A percentile compares a stretch with the other conserved stretches of the same genome.
These are phyloP conservation scores for Xylaria bambusicola DNA, from an alignment of 495 filamentous ascomycete species.

Conservation along the genomic window DNA sequence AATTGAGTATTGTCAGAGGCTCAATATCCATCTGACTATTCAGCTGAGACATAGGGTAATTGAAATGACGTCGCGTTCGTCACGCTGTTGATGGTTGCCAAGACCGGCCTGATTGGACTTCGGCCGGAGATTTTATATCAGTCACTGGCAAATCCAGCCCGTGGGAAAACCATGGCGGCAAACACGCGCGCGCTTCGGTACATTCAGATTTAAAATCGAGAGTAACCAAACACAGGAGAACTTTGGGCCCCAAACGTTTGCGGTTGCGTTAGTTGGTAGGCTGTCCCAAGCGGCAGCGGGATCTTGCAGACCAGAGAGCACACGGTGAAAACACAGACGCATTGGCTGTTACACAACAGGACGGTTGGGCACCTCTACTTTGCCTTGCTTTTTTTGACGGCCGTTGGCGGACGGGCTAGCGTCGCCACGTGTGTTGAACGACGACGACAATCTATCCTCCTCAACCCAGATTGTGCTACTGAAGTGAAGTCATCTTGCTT, in stretches of 20 bases:
- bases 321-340: not conserved
- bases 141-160: not conserved
- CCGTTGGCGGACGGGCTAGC: not conserved
- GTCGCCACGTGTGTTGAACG: slow-evolving; percentile 17
- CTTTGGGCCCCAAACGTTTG: not conserved
- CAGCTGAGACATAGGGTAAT: too few species aligned
- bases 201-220: not conserved
- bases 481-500: not conserved
- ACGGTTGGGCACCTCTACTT: slow-evolving; percentile 14
- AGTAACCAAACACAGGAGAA: not conserved
- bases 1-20: not conserved
- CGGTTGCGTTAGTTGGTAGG: not conserved
- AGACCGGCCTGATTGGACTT: not conserved
- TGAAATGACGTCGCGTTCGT: not conserved
- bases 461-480: not conserved
- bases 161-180: not conserved
- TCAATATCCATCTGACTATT: not conserved
- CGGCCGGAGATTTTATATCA: not conserved
- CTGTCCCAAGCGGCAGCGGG: slow-evolving; percentile 10
- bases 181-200: slow-evolving; percentile 18
- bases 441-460: slow-evolving; percentile 9
- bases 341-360: slow-evolving; percentile 11
- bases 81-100: slow-evolving; percentile 3
- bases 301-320: slow-evolving; percentile 16
- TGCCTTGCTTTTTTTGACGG: not conserved